Evolutionary conservation across 2,329 filamentous ascomycete species (phyloP).

Genomic region (Fusarium tupiense): DNA sequence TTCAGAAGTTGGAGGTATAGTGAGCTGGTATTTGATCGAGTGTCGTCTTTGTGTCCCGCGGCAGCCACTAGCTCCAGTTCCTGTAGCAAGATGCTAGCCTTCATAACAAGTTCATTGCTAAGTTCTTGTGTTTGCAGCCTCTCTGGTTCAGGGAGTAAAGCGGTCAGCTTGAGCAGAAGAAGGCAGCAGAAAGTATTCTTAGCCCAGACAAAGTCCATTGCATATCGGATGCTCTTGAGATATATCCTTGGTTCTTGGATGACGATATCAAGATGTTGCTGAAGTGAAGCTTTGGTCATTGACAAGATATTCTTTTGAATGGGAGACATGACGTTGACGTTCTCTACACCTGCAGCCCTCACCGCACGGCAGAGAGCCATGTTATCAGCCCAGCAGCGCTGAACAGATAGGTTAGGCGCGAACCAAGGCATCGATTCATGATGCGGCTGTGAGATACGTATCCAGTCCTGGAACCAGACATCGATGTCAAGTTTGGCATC

Average conservation of each 20-base stretch:
- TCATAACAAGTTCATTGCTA: not conserved
- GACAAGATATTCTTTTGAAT: not conserved
- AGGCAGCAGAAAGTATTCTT: conserved; percentile 17
- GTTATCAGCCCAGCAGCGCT: conserved; percentile 20
- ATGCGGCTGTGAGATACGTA: not conserved
- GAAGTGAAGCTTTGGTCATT: conserved; percentile 2
- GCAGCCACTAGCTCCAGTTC: not conserved
- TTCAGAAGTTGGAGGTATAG: conserved; percentile 8
- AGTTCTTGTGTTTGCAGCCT: not conserved
- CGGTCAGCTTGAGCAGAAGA: conserved; percentile 4
- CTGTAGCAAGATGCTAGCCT: not conserved
- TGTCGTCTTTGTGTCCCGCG: not conserved
- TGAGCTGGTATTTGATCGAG: conserved; percentile 2
- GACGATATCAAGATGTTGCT: conserved; percentile 16
- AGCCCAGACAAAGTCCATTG: conserved; percentile 23
- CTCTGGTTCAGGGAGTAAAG: not conserved
- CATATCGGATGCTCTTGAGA: conserved; percentile 9
- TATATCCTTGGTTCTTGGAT: conserved; percentile 10
- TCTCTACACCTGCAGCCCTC: conserved; percentile 7
- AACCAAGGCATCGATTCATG: conserved; percentile 14
- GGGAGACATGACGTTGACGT: conserved; percentile 13
- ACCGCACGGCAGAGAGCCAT: conserved; percentile 18
- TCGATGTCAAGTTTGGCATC: conserved; percentile 20
- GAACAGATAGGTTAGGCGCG: not conserved
- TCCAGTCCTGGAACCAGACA: conserved; percentile 20